Percentiles rank a stretch among this genome's conserved stretches.
Conservation (phyloP, 2,329 filamentous ascomycete genomes). For the Pestalotiopsis sp. region DNA sequence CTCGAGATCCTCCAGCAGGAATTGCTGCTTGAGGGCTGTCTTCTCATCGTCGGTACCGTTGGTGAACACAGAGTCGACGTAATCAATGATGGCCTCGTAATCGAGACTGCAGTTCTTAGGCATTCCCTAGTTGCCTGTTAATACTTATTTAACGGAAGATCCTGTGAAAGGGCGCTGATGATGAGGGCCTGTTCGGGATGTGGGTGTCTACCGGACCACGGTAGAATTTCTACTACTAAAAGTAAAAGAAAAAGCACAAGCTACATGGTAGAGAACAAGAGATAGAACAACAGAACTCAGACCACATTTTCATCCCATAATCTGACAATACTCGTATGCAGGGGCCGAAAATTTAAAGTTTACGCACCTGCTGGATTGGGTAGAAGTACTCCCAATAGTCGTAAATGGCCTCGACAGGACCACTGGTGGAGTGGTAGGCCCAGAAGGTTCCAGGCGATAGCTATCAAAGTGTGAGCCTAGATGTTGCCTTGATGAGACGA, state of each 20-base stretch:
- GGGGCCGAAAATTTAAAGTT: background rate
- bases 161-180: too few relatives aligned
- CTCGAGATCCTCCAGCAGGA: conserved; percentile 50
- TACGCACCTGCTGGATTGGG: conserved; percentile 47
- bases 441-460: conserved; percentile 58
- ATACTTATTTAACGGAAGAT: background rate
- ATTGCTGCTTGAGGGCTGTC: conserved; percentile 49
- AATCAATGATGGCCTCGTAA: conserved; percentile 51
- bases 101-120: conserved; percentile 60
- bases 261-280: too few relatives aligned
- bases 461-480: background rate
- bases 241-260: too few relatives aligned
- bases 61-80: conserved; percentile 53
- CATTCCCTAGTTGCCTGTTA: conserved; percentile 44
- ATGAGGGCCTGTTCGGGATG: too few relatives aligned
- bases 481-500: background rate
- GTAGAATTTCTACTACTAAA: too few relatives aligned
- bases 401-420: conserved; percentile 56
- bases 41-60: conserved; percentile 46
- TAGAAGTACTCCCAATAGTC: conserved; percentile 63
- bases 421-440: conserved; percentile 61
- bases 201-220: too few relatives aligned
- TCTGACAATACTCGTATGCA: background rate
- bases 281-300: too few relatives aligned
- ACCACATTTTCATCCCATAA: too few relatives aligned